Base-by-base conservation (phyloP, 148 eudicot species). In the Simmondsia chinensis region DNA sequence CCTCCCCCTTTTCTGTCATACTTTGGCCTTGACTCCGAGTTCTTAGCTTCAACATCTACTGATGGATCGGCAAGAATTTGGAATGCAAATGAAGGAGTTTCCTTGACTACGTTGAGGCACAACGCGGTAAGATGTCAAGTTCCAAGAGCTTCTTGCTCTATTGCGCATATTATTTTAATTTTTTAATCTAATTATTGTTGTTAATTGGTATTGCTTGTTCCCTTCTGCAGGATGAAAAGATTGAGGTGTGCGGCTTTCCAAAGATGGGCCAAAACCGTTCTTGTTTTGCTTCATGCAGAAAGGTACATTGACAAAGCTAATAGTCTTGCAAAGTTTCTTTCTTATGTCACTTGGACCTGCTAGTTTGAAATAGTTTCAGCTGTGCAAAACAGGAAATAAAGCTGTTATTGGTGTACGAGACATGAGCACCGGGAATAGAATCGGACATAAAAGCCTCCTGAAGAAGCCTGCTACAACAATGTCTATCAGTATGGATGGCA, bases 31-130 rank as follows among this genome's bases (percentile, higher is more conserved):
- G 99, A 91, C 72, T 91, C 99, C 3, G 99, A 79, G 72, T 91
- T 79, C 65, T 65, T 91, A 69, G 99, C 96, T 62, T 70, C 99
- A 63, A 91, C 99, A 29, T 91, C 99, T 52, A 77, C 76, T 13
- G 95, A 86, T 73, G 99, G 99, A 38, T 70, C 87, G 13, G 96
- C 89, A 10, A 91, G 86, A 77, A 69, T 91, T 48, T 91, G 99
- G 99, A 82, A 91, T 56, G 76, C 79, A 54, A 73, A 65, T 69
- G 94, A 86, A 50, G 99, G 99, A 65, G 83, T 80, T 56, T 75
- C 79, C 21, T 49, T 82, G 39, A 70, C 88, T 19, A 69, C 93
- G 37, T 47, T 91, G 73, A 56, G 79, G 39, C 88, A 94, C 44
- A 80, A 61, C n/a, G 11, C 75, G 66, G 99, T 91, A 72, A 7